Conservation (phyloP, 2,329 filamentous ascomycete species). For the Trichoderma cornu-damae region DNA sequence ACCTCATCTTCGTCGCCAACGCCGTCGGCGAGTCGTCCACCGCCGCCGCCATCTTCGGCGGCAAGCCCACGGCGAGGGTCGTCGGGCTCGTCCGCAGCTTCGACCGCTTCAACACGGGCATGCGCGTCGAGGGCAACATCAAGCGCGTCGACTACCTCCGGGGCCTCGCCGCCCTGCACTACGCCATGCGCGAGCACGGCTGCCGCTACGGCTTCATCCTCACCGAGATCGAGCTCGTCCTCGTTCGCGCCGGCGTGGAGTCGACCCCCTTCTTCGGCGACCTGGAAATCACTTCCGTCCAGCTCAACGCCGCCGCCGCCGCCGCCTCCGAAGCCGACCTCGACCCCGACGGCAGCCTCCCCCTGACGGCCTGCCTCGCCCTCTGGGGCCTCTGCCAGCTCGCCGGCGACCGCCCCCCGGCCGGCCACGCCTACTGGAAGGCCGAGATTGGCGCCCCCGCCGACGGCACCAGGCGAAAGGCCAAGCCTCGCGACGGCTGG, state of each 20-base stretch:
- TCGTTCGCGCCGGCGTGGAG: conserved; percentile 73
- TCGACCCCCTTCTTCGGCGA: conserved; percentile 79
- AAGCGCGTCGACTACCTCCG: conserved; percentile 86
- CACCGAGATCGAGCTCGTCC: conserved; percentile 89
- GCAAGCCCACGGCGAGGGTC: conserved; percentile 52
- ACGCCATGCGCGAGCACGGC: conserved; percentile 87
- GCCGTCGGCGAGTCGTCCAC: conserved; percentile 51
- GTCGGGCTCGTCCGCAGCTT: conserved; percentile 88
- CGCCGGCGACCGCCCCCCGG: conserved; percentile 51
- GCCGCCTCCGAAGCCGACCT: conserved; percentile 28
- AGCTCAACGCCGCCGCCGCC: conserved; percentile 45
- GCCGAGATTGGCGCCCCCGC: conserved; percentile 70
- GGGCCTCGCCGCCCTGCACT: conserved; percentile 78
- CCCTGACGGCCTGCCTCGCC: conserved; percentile 66
- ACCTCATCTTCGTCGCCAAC: conserved; percentile 62
- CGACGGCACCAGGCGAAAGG: conserved; percentile 66
- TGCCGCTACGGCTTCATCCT: conserved; percentile 95
- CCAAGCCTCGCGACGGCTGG: conserved; percentile 65
- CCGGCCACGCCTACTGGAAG: conserved; percentile 58
- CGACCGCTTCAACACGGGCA: conserved; percentile 91
- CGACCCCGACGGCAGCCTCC: conserved; percentile 31
- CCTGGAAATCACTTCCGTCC: conserved; percentile 65
- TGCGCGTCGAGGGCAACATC: conserved; percentile 79
- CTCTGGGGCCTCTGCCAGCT: conserved; percentile 75
- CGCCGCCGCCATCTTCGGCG: conserved; percentile 49